These are phyloP conservation scores for Phytophthora fragariae DNA, from an alignment of 352 stramenopile species.

Conservation along the genomic window DNA sequence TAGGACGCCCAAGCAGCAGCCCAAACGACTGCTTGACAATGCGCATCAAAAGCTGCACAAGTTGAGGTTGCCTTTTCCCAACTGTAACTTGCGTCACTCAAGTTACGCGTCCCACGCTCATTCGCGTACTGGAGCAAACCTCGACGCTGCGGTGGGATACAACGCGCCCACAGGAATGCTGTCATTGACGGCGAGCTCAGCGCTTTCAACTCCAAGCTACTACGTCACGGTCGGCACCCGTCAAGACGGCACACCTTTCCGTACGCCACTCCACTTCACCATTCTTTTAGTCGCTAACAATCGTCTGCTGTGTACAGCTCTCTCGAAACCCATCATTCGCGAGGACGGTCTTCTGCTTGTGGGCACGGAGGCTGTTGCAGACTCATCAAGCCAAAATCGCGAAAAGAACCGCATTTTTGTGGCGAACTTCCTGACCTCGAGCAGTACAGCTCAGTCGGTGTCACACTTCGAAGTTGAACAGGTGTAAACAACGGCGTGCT, in stretches of 20 bases:
- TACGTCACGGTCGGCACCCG: conserved; percentile 44
- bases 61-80: neutral
- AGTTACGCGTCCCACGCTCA: too few relatives aligned
- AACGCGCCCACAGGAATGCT: conserved; percentile 5
- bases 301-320: conserved; percentile 41
- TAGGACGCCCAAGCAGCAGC: too few relatives aligned
- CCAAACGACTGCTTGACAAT: neutral
- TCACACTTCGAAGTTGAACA: conserved; percentile 49
- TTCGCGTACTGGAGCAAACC: too few relatives aligned
- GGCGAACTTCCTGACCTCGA: conserved; percentile 49
- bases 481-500: conserved; percentile 34
- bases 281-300: neutral
- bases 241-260: conserved; percentile 45
- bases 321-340: conserved; percentile 81
- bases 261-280: conserved; percentile 30
- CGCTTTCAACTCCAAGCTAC: conserved; percentile 20
- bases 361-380: conserved; percentile 55
- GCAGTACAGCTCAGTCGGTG: conserved; percentile 24
- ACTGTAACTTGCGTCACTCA: too few relatives aligned
- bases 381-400: neutral
- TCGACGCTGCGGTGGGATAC: too few relatives aligned
- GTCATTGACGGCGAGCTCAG: conserved; percentile 7
- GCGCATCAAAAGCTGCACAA: neutral
- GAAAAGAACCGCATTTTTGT: conserved; percentile 73
- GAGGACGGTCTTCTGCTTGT: conserved; percentile 79